Conservation (phyloP, 1,139 yeast species). For the Protomyces inouyei region DNA sequence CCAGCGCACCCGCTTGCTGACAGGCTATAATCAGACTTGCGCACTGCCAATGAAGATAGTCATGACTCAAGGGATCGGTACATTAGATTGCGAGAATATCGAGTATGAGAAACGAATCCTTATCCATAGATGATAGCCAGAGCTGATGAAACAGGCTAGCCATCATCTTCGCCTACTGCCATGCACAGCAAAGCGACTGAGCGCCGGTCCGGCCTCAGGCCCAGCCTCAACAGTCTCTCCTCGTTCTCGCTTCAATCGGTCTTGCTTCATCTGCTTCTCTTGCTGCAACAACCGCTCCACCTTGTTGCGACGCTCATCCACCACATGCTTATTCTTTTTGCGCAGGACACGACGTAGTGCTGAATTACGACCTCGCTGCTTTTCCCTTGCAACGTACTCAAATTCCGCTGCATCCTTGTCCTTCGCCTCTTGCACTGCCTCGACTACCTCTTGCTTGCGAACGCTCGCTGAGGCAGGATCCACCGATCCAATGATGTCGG, state of each 20-base stretch:
- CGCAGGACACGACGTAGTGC: slow-evolving; percentile 74
- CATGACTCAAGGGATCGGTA: no score
- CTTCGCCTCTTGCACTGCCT: slow-evolving; percentile 37
- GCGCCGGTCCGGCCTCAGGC: slow-evolving; percentile 37
- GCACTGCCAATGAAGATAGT: no score
- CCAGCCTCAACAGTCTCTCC: slow-evolving; percentile 42
- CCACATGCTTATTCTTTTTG: slow-evolving; percentile 78
- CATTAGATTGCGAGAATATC: no score
- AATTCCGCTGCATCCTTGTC: slow-evolving; percentile 44
- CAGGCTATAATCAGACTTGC: no score
- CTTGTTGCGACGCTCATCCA: slow-evolving; percentile 80
- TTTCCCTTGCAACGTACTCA: slow-evolving; percentile 40
- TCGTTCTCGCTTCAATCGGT: slow-evolving; percentile 46
- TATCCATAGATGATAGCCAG: no score
- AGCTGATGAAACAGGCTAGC: no score
- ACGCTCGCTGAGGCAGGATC: slow-evolving; percentile 50
- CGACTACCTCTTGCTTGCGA: slow-evolving; percentile 45
- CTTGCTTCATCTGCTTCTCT: slow-evolving; percentile 69
- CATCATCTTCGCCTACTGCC: background rate
- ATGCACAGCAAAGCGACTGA: slow-evolving; percentile 35
- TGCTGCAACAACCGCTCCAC: slow-evolving; percentile 68
- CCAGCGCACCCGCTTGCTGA: no score
- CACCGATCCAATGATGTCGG: slow-evolving; percentile 78
- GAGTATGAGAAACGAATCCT: no score
- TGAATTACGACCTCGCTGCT: slow-evolving; percentile 72